Evolutionary conservation across 139 green algal species (phyloP).

Genomic region (Coelastrella sp.): DNA sequence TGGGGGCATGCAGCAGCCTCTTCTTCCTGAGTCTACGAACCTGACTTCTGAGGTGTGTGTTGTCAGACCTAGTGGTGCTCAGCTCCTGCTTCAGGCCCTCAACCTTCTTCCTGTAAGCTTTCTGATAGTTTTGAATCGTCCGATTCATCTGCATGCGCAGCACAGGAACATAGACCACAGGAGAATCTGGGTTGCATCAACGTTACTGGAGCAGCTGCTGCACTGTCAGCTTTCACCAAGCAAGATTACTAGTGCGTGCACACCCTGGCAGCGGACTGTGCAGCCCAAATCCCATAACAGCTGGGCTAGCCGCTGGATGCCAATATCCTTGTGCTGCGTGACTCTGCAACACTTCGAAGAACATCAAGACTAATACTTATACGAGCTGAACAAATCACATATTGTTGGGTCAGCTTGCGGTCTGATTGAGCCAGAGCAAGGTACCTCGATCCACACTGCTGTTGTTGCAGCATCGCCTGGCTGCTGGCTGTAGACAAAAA

Average conservation of each 20-base stretch:
- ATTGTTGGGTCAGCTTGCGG: too few relatives aligned
- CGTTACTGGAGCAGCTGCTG: not conserved
- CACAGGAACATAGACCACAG: not conserved
- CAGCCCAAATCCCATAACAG: too few relatives aligned
- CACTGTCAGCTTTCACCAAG: too few relatives aligned
- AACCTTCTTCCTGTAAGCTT: conserved; percentile 70
- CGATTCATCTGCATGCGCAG: conserved; percentile 56
- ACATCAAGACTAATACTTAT: too few relatives aligned
- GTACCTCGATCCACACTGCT: too few relatives aligned
- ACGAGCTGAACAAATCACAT: too few relatives aligned
- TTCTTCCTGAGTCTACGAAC: conserved; percentile 44
- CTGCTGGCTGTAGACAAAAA: not conserved
- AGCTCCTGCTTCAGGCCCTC: conserved; percentile 62
- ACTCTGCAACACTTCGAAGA: too few relatives aligned
- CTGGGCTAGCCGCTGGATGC: too few relatives aligned
- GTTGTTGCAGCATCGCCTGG: not conserved
- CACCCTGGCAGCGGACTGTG: too few relatives aligned
- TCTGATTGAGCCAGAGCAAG: too few relatives aligned
- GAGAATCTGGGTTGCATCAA: not conserved
- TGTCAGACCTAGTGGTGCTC: conserved; percentile 45
- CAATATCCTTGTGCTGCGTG: too few relatives aligned
- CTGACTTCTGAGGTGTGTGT: conserved; percentile 44
- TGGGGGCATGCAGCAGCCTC: conserved; percentile 45
- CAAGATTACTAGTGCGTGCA: too few relatives aligned
- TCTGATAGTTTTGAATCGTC: conserved; percentile 76